Conservation (phyloP, 1,284 basidiomycete species). For the Trichosporon ovoides region DNA sequence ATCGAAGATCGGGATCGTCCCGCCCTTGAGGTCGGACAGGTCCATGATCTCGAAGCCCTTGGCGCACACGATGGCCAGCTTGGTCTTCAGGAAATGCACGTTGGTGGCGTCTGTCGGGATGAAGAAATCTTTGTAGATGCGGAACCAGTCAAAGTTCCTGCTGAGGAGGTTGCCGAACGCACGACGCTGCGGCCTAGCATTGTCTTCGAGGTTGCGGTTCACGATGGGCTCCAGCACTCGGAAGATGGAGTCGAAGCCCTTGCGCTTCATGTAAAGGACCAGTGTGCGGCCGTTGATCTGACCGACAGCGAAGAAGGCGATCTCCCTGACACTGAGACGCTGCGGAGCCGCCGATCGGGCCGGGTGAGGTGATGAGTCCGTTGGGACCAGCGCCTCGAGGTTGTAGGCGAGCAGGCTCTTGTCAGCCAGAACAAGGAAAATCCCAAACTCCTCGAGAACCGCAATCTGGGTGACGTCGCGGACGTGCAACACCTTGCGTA, state of each 20-base stretch:
- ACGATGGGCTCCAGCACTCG: conserved; percentile 86
- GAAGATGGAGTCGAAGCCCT: conserved; percentile 85
- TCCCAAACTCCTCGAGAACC: conserved; percentile 88
- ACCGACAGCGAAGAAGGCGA: conserved; percentile 91
- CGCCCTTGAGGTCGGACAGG: conserved; percentile 76
- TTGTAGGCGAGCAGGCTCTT: conserved; percentile 69
- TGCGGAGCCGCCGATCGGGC: conserved; percentile 58
- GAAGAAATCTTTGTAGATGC: conserved; percentile 87
- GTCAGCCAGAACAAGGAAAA: conserved; percentile 90
- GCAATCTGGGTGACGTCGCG: conserved; percentile 89
- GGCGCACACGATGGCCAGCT: conserved; percentile 82
- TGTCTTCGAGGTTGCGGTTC: conserved; percentile 72
- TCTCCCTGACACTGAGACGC: conserved; percentile 74
- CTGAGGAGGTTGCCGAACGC: conserved; percentile 70
- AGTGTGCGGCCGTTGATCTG: conserved; percentile 75
- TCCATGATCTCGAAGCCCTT: conserved; percentile 99
- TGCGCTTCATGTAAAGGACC: conserved; percentile 93
- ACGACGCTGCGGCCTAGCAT: conserved; percentile 53
- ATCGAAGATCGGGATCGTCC: conserved; percentile 63
- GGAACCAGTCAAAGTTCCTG: conserved; percentile 83
- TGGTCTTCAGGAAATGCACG: conserved; percentile 83
- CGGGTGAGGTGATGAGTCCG: conserved; percentile 47
- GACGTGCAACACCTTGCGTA: conserved; percentile 82
- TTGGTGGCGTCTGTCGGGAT: conserved; percentile 81
- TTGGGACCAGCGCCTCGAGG: conserved; percentile 90